These are phyloP conservation scores for Saturnispora hagleri DNA, from an alignment of 805 yeast species.

Conservation along the genomic window DNA sequence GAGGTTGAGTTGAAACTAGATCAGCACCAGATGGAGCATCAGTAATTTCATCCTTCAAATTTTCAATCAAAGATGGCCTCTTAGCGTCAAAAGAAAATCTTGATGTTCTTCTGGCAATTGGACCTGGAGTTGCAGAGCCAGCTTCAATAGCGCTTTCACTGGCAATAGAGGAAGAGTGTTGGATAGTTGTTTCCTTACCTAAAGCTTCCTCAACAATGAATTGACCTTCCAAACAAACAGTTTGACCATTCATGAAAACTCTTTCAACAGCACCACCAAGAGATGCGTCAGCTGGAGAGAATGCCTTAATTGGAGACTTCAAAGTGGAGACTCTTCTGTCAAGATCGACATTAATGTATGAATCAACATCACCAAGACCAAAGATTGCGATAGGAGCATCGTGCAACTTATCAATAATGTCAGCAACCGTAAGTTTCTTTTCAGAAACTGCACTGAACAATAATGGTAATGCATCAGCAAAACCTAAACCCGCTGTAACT, in stretches of 20 bases:
- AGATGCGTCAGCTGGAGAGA: constrained; percentile 50
- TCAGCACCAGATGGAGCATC: constrained; percentile 50
- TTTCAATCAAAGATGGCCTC: constrained; percentile 30
- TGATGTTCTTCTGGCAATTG: constrained; percentile 31
- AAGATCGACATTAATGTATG: constrained; percentile 72
- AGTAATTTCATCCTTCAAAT: constrained; percentile 24
- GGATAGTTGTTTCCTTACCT: constrained; percentile 49
- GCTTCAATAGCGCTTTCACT: constrained; percentile 13
- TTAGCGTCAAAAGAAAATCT: constrained; percentile 44
- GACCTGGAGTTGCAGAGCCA: constrained; percentile 20
- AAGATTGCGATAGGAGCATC: constrained; percentile 76
- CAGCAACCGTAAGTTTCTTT: constrained; percentile 61
- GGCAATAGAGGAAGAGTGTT: constrained; percentile 30
- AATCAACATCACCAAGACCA: constrained; percentile 71
- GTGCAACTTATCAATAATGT: constrained; percentile 65
- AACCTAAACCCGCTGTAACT: constrained; percentile 64
- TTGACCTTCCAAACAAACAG: constrained; percentile 79
- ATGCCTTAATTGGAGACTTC: constrained; percentile 31
- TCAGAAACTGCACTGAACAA: constrained; percentile 71
- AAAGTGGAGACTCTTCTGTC: constrained; percentile 52
- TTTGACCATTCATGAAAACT: constrained; percentile 68
- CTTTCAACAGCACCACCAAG: constrained; percentile 82
- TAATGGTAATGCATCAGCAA: constrained; percentile 73
- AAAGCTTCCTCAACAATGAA: constrained; percentile 48
- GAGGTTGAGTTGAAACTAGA: constrained; percentile 64